Base-by-base conservation (phyloP, 768 basidiomycete genomes). In the Mycena sanguinolenta region DNA sequence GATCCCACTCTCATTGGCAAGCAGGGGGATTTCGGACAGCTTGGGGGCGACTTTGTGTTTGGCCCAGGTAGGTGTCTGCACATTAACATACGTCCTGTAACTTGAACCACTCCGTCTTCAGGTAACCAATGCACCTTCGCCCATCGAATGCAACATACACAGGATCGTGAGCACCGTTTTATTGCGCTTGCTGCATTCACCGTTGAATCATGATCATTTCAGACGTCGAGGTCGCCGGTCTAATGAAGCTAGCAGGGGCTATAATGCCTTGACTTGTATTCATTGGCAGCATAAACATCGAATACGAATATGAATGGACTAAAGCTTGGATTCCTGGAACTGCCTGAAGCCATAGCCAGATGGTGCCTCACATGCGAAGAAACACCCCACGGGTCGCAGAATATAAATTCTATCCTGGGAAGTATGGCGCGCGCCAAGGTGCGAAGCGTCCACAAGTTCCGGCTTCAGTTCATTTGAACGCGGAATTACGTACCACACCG, bases 401-500 rank as follows among this genome's bases (percentile, higher is more conserved):
- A 68, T 74, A 83, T 28, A 81, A 67, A 65, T 76, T n/a, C n/a
- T 78, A 58, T 81, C 79, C 8, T 53, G 38, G 2, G 81, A 78
- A 8, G 77, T 75, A 12, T 76, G 34, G 9, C 77, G 78, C 14
- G 75, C 68, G 49, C 78, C 75, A 8, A 82, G 72, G 57, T 88
- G 91, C 3, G 89, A 88, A 13, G 90, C 90, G 70, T 98, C 95
- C 12, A 98, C 95, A 95, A 99, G 96, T 50, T 90, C 89, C 0
- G 93, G 94, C 0, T 89, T 88, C 63, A 99, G 82, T 38, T 98
- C 95, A n/a, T n/a, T n/a, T n/a, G n/a, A n/a, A n/a, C n/a, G n/a
- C n/a, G n/a, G n/a, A n/a, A n/a, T n/a, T n/a, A n/a, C n/a, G n/a
- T n/a, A n/a, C n/a, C n/a, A n/a, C n/a, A n/a, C n/a, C n/a, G n/a